Base-by-base conservation (phyloP, 2,329 filamentous ascomycete genomes). In the Exserohilum turcica region DNA sequence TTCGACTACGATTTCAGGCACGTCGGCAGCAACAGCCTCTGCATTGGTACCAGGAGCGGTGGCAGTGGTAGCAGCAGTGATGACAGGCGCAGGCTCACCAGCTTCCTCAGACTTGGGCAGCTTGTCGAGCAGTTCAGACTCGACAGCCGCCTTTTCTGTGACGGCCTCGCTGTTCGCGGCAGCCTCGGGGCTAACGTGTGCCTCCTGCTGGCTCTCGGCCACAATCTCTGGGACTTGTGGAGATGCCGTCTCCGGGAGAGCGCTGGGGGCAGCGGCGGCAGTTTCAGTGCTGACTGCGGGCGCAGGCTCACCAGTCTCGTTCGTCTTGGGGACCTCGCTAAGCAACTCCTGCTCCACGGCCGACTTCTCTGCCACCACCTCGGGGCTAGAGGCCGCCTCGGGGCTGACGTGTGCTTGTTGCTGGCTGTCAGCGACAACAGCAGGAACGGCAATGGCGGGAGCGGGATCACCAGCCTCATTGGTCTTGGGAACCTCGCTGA, bases 291-390 rank as follows among this genome's bases (percentile, higher is more conserved):
- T 52, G 10, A 60, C 15, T 2, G 52, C 54, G n/a, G 64, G 64
- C 16, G 64, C 64, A 7, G 64, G 56, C 56, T 79, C 77, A 29
- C 78, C 78, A 43, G 71, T 63, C 43, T 75, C 74, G 48, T 78
- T 62, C 6, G 69, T 68, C 42, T 73, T 70, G 60, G 74, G 46
- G 56, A 86, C 81, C 72, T 89, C 84, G 60, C 84, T 81, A 42
- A 92, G 78, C 7, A 95, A 80, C 76, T 96, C 88, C 21, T 84
- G 77, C 77, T 92, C 89, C 5, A 91, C 80, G 47, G 81, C 79
- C 47, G 82, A 84, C 83, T 92, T 92, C 68, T 90, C 88, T 61
- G 80, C 75, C 6, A 91, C 87, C 65, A 87, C 87, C 45, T 82
- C 79, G 24, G 83, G 76, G 50, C 84, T 79, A 28, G 81, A 86